Conservation (phyloP, 345 rosid species). For the Euphorbia peplus region DNA sequence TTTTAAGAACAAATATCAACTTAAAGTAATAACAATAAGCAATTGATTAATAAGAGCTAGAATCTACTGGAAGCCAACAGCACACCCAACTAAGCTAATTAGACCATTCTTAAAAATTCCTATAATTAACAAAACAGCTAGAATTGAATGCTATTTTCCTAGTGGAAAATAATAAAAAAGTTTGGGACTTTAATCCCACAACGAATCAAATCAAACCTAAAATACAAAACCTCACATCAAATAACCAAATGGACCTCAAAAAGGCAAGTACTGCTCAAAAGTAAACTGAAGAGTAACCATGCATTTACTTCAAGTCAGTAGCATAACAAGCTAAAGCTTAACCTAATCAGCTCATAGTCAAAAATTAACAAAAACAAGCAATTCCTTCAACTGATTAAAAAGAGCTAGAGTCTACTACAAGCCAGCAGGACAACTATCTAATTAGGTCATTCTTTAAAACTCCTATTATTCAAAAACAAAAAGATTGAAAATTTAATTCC, state of each 20-base stretch:
- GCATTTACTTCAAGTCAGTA: not conserved
- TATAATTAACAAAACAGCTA: too few species aligned
- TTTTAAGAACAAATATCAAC: not conserved
- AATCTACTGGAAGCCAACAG: not conserved
- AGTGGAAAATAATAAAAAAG: too few species aligned
- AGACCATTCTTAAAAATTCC: not conserved
- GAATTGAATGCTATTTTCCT: too few species aligned
- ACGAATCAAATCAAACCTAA: not conserved
- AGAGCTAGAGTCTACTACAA: not conserved
- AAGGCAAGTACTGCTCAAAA: not conserved
- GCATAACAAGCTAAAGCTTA: not conserved
- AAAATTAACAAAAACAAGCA: too few species aligned
- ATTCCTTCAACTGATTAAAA: not conserved
- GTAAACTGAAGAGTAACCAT: not conserved
- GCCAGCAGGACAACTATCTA: too few species aligned
- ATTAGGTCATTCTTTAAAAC: too few species aligned
- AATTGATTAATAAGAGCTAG: not conserved
- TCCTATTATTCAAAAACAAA: not conserved
- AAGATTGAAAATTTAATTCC: too few species aligned
- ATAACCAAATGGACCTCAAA: not conserved
- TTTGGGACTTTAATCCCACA: too few species aligned
- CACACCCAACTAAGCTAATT: not conserved
- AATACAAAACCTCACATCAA: not conserved
- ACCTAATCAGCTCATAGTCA: not conserved
- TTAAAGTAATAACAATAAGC: too few species aligned